Base-by-base conservation (phyloP, 352 stramenopile species). In the Phytophthora colocasiae region DNA sequence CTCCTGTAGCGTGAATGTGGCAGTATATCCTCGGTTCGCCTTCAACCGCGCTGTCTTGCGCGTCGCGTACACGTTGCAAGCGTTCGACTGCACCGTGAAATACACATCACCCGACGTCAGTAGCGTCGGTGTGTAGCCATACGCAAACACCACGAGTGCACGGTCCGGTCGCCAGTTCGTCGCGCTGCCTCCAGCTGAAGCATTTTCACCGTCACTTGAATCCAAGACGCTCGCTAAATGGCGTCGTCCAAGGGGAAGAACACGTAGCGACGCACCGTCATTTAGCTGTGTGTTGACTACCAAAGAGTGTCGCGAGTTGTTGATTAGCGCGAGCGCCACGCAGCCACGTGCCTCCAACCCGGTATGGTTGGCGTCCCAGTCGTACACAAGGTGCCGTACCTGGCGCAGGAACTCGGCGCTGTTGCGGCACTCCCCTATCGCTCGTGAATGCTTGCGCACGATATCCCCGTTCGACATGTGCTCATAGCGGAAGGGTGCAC, bases 361-460 rank as follows among this genome's bases (percentile, higher is more conserved):
- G 2, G 82, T 93, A 59, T 96, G 88, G 64, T 96, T 94, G 38
- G 83, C 85, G 52, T 96, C 85, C 85, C 87, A 95, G 53, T 95
- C 86, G 57, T 87, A 96, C 4, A 95, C 85, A 8, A 96, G 66
- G 45, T 96, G 88, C 10, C 84, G 75, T 29, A 93, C 60, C 48
- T 92, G 79, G 15, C 80, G 69, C 44, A 91, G 44, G 45, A 93
- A 91, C 45, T 91, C 66, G 0, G 75, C 63, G 32, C 70, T 81
- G 7, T 72, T 92, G 31, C 50, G 59, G 38, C 79, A 91, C 40
- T 78, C 58, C 3, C 65, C 40, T 3, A 95, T 47, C 22, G 77
- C 69, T 32, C 71, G 73, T 4, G 85, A 89, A 61, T 95, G 88
- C 64, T 94, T 94, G 12, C 67, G 60, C 12, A 95, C 54, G 44